Conservation (phyloP, 2,329 filamentous ascomycete genomes). For the Biscogniauxia marginata region DNA sequence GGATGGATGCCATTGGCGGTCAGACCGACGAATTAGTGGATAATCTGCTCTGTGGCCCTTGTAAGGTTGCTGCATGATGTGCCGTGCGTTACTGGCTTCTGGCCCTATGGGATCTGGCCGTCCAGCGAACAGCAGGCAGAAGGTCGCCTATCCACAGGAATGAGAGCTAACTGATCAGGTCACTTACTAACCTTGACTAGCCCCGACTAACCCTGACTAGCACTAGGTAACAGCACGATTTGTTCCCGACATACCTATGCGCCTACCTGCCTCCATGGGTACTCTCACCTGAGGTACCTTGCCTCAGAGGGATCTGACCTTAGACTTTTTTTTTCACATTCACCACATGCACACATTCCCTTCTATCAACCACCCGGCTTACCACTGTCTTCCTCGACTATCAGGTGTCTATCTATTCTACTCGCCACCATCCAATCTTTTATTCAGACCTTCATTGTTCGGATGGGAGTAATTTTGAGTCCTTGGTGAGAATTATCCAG, state of each 20-base stretch:
- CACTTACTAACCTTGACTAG: neutral
- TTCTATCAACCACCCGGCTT: neutral
- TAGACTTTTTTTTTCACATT: neutral
- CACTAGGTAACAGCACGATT: neutral
- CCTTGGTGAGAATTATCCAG: neutral
- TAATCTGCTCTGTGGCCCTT: neutral
- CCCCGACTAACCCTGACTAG: neutral
- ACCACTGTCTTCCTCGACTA: neutral
- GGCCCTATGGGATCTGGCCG: slow-evolving; percentile 21
- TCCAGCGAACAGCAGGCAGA: neutral
- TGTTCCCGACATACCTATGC: neutral
- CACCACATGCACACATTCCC: neutral
- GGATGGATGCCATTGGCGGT: slow-evolving; percentile 10
- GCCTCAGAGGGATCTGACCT: neutral
- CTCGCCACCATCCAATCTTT: neutral
- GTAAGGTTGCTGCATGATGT: slow-evolving; percentile 12
- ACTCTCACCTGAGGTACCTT: neutral
- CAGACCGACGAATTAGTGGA: slow-evolving; percentile 20
- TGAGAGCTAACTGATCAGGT: neutral
- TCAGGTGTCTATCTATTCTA: neutral
- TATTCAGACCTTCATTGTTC: neutral
- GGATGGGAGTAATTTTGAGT: neutral
- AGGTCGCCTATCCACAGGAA: neutral
- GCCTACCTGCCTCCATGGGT: neutral
- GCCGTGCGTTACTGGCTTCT: slow-evolving; percentile 10